phyloP scores from a whole-genome alignment of 2,329 filamentous ascomycete genomes.

The Amphichorda felina region DNA sequence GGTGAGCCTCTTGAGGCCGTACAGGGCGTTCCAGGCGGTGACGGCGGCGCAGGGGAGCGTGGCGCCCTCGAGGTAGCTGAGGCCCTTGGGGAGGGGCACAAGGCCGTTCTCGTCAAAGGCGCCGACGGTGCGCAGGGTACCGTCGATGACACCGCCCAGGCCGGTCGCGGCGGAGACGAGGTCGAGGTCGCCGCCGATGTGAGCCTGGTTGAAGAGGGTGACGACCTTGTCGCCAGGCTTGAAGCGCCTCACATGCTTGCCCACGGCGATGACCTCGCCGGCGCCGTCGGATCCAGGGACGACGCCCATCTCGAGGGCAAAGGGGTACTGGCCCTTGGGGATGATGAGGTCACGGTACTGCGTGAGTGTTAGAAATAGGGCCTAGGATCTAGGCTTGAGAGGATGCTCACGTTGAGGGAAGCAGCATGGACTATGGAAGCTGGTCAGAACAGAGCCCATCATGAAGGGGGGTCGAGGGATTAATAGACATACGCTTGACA shows the following conservation, averaged over 20 bases:
- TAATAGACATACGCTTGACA: slow-evolving; percentile 42
- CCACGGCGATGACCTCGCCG: slow-evolving; percentile 39
- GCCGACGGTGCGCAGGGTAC: slow-evolving; percentile 54
- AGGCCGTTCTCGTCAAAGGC: slow-evolving; percentile 58
- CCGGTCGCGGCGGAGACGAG: slow-evolving; percentile 31
- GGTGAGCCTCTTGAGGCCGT: slow-evolving; percentile 38
- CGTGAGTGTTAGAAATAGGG: slow-evolving; percentile 1
- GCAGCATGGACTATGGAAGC: slow-evolving; percentile 27
- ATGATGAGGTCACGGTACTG: slow-evolving; percentile 41
- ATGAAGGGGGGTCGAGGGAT: too few relatives aligned
- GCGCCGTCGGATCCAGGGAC: slow-evolving; percentile 41
- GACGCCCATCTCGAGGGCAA: slow-evolving; percentile 27
- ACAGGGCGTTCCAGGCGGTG: slow-evolving; percentile 56
- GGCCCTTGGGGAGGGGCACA: slow-evolving; percentile 46
- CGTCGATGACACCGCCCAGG: slow-evolving; percentile 57
- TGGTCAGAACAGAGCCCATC: background rate
- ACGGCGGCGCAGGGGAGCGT: slow-evolving; percentile 49
- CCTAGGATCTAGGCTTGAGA: background rate
- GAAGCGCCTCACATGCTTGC: slow-evolving; percentile 33
- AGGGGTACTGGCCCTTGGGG: slow-evolving; percentile 33
- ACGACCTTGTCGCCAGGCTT: slow-evolving; percentile 40
- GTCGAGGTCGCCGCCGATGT: slow-evolving; percentile 31
- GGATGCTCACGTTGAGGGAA: slow-evolving; percentile 30
- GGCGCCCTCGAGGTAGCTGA: slow-evolving; percentile 39
- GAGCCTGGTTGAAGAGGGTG: slow-evolving; percentile 50